Percentiles rank a stretch among this genome's conserved stretches.
phyloP scores from a whole-genome alignment of 805 yeast genomes.

The Millerozyma acaciae region DNA sequence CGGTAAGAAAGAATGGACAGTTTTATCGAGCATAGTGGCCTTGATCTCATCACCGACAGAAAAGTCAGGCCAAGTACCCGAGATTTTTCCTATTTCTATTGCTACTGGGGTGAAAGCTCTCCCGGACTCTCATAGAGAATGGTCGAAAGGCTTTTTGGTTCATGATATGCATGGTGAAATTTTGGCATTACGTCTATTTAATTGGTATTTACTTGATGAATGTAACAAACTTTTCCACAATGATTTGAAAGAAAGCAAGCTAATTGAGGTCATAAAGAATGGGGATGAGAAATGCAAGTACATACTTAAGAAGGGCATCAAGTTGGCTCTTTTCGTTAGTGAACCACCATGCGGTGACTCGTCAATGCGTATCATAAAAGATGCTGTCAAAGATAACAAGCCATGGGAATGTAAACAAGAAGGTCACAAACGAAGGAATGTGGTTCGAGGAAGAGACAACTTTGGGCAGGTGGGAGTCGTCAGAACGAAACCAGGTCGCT shows the following conservation, averaged over 20 bases:
- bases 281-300: slow-evolving; percentile 14
- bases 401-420: slow-evolving; percentile 18
- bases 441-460: slow-evolving; percentile 59
- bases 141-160: slow-evolving; percentile 55
- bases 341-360: slow-evolving; percentile 93
- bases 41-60: slow-evolving; percentile 7
- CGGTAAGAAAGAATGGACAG: slow-evolving; percentile 77
- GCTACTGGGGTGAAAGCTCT: slow-evolving; percentile 82
- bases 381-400: slow-evolving; percentile 7
- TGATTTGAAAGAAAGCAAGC: slow-evolving; percentile 10
- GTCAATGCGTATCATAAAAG: slow-evolving; percentile 47
- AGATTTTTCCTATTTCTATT: slow-evolving; percentile 41
- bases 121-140: slow-evolving; percentile 49
- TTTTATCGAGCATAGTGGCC: slow-evolving; percentile 69
- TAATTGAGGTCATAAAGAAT: slow-evolving; percentile 10
- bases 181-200: slow-evolving; percentile 66
- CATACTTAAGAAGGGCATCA: slow-evolving; percentile 30
- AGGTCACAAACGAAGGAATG: slow-evolving; percentile 8
- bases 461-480: slow-evolving; percentile 58
- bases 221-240: slow-evolving; percentile 19
- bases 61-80: slow-evolving; percentile 11
- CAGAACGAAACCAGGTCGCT: slow-evolving; percentile 90
- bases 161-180: slow-evolving; percentile 95
- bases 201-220: slow-evolving; percentile 53
- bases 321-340: slow-evolving; percentile 60